These are phyloP conservation scores for Salvia rosmarinus DNA, from an alignment of 257 asterid genomes.

Conservation along the genomic window DNA sequence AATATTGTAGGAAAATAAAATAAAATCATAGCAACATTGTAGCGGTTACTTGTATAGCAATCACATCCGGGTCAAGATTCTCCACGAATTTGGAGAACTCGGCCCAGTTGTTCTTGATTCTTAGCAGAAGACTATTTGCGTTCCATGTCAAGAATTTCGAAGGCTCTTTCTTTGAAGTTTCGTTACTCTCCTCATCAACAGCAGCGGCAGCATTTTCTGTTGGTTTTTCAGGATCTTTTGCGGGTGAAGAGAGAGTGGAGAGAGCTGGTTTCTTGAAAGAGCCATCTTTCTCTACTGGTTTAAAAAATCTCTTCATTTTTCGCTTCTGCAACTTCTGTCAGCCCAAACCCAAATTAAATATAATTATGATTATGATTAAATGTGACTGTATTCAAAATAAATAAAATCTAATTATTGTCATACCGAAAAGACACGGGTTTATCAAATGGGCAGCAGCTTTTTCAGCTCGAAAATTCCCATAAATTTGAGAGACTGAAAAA, in stretches of 20 bases:
- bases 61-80: conserved; percentile 81
- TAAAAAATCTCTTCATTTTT: conserved; percentile 84
- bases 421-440: no score
- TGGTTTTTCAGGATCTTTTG: conserved; percentile 34
- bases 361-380: no score
- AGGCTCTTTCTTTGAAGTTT: conserved; percentile 55
- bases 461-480: no score
- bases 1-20: neutral
- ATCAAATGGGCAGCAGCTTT: no score
- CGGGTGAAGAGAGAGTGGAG: conserved; percentile 43
- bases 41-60: conserved; percentile 74
- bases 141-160: conserved; percentile 88
- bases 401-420: no score
- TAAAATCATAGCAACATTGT: conserved; percentile 8
- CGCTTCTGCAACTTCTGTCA: conserved; percentile 1
- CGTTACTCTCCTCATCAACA: conserved; percentile 36
- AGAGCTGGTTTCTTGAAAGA: conserved; percentile 67
- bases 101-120: conserved; percentile 76
- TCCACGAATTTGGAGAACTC: conserved; percentile 73
- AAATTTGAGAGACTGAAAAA: no score
- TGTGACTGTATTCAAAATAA: no score
- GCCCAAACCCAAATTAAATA: no score
- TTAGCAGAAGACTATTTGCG: conserved; percentile 80
- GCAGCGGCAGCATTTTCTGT: conserved; percentile 38
- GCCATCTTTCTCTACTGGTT: conserved; percentile 78